Percentiles rank a stretch among this genome's conserved stretches.
Evolutionary conservation across 140 eudicot species (phyloP).

Genomic region (Senecio squalidus): DNA sequence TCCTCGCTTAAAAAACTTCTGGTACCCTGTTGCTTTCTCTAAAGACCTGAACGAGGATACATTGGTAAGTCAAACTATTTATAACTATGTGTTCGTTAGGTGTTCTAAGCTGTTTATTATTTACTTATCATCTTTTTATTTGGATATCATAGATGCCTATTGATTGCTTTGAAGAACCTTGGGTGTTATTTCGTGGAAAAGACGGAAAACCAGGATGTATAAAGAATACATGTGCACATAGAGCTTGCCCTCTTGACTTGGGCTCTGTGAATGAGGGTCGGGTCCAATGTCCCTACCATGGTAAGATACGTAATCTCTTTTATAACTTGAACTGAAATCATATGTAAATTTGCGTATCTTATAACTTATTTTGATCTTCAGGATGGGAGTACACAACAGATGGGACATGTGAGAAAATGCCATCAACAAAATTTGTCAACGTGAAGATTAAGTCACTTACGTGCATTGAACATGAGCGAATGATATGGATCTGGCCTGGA

Average conservation of each 20-base stretch:
- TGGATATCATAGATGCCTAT: conserved; percentile 10
- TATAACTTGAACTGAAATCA: neutral
- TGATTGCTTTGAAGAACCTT: conserved; percentile 27
- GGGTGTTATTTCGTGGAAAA: conserved; percentile 32
- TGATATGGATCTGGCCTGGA: conserved; percentile 30
- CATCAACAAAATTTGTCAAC: conserved; percentile 21
- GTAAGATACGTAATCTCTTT: neutral
- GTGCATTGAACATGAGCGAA: conserved; percentile 14
- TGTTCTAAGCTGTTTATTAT: neutral
- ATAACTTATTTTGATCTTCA: neutral
- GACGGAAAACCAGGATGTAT: conserved; percentile 24
- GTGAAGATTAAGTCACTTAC: conserved; percentile 26
- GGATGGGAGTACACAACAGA: conserved; percentile 26
- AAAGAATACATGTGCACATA: conserved; percentile 27
- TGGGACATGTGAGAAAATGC: conserved; percentile 27
- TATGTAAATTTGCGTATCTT: neutral
- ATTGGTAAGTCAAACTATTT: conserved; percentile 44
- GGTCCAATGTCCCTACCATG: conserved; percentile 26
- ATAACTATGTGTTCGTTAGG: neutral
- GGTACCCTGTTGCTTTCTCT: conserved; percentile 92
- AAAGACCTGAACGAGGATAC: conserved; percentile 73
- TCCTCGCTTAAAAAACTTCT: conserved; percentile 59
- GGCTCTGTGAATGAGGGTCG: conserved; percentile 28
- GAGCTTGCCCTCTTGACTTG: conserved; percentile 27
- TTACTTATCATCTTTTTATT: neutral